Percentiles rank a stretch among this genome's conserved stretches.
Conservation (phyloP, 2,329 filamentous ascomycete genomes). For the Ophiosphaerella korrae region DNA sequence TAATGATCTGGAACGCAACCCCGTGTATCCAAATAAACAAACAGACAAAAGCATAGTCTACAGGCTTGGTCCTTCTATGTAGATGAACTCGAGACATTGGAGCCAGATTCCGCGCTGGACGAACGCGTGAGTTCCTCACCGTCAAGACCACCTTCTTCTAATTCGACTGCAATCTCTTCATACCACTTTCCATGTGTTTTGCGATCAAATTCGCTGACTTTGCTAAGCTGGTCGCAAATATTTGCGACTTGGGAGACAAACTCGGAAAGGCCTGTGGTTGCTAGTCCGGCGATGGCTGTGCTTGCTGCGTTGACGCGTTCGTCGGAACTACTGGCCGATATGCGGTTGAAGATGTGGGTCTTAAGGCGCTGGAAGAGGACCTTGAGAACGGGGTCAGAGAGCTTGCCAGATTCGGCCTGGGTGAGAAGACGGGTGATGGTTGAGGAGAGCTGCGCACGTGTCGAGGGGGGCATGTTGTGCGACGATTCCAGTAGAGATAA, state of each 20-base stretch:
- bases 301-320: slow-evolving; percentile 74
- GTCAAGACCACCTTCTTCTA: slow-evolving; percentile 47
- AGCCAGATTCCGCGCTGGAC: slow-evolving; percentile 30
- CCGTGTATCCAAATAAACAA: background rate
- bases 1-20: no score
- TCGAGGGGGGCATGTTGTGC: slow-evolving; percentile 55
- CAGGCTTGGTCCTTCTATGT: background rate
- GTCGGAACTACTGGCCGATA: slow-evolving; percentile 68
- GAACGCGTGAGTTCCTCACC: slow-evolving; percentile 34
- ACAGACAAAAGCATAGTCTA: background rate
- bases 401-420: slow-evolving; percentile 56
- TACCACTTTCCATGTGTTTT: slow-evolving; percentile 73
- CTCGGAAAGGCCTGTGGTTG: slow-evolving; percentile 71
- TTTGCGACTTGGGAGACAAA: slow-evolving; percentile 72
- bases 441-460: slow-evolving; percentile 50
- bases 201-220: slow-evolving; percentile 69
- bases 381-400: slow-evolving; percentile 67
- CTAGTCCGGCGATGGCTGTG: slow-evolving; percentile 71
- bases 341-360: slow-evolving; percentile 67
- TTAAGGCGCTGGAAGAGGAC: slow-evolving; percentile 71
- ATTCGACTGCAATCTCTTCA: slow-evolving; percentile 66
- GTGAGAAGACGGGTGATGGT: slow-evolving; percentile 57
- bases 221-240: slow-evolving; percentile 70
- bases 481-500: slow-evolving; percentile 57
- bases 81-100: slow-evolving; percentile 5